phyloP scores from a whole-genome alignment of 2,329 filamentous ascomycete species.

The Trichophyton mentagrophytes region DNA sequence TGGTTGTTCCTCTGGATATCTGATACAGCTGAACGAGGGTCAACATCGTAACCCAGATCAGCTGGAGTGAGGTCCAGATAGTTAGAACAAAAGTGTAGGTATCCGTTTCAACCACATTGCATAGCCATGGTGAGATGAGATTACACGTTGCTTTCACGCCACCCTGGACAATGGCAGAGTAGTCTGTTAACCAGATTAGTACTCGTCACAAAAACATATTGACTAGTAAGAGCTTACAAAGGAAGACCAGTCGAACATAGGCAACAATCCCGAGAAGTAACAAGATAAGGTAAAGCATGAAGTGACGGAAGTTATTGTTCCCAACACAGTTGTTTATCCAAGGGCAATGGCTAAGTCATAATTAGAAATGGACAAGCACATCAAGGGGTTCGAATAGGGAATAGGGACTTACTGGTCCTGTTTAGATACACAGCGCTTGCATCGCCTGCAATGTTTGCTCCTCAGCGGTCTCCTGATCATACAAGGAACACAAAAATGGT shows the following conservation, averaged over 20 bases:
- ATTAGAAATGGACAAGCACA: constrained; percentile 7
- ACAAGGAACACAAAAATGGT: constrained; percentile 85
- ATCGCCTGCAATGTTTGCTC: constrained; percentile 91
- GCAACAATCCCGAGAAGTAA: constrained; percentile 62
- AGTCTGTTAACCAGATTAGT: constrained; percentile 40
- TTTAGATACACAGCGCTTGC: constrained; percentile 84
- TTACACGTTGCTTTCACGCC: constrained; percentile 49
- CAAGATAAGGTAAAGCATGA: constrained; percentile 75
- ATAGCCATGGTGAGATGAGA: constrained; percentile 61
- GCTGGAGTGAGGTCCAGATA: constrained; percentile 69
- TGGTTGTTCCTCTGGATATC: constrained; percentile 83
- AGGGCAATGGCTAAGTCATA: constrained; percentile 67
- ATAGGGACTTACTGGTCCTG: constrained; percentile 70
- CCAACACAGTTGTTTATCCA: constrained; percentile 97
- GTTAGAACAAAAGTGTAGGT: constrained; percentile 69
- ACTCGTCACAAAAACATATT: constrained; percentile 4
- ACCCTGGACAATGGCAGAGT: constrained; percentile 43
- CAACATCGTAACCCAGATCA: constrained; percentile 96
- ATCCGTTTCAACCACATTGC: constrained; percentile 65
- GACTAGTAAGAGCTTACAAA: constrained; percentile 43
- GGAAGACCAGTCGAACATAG: constrained; percentile 59
- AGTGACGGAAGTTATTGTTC: constrained; percentile 90
- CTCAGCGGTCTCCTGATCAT: constrained; percentile 87
- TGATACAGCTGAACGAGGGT: constrained; percentile 88
- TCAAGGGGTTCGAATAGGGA: not conserved